phyloP scores from a whole-genome alignment of 805 yeast genomes.

The Saturnispora besseyi region DNA sequence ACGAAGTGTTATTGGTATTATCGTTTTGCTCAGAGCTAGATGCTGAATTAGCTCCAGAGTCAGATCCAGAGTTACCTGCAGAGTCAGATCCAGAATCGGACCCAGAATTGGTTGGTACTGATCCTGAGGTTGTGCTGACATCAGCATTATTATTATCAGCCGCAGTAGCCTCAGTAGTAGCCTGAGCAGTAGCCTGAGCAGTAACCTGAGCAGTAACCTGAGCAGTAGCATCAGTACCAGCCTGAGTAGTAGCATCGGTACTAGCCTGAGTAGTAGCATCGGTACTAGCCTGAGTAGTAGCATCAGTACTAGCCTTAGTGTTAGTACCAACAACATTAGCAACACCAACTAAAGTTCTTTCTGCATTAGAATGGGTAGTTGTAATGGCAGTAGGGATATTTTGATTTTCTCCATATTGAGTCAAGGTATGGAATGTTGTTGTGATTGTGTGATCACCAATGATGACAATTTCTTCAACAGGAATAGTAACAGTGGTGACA shows the following conservation, averaged over 20 bases:
- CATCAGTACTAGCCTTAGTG: constrained; percentile 6
- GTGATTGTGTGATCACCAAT: constrained; percentile 14
- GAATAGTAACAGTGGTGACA: constrained; percentile 5
- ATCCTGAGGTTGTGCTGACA: neutral
- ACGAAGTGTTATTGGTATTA: neutral
- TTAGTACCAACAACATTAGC: constrained; percentile 2
- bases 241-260: no score
- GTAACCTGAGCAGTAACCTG: no score
- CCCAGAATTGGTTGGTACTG: neutral
- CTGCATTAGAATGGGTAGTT: constrained; percentile 37
- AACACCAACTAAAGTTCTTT: constrained; percentile 20
- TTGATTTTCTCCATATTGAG: neutral
- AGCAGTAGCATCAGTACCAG: no score
- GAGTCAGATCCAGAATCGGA: neutral
- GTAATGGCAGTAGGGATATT: constrained; percentile 18
- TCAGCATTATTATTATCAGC: no score
- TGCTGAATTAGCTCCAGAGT: neutral
- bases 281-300: constrained; percentile 8
- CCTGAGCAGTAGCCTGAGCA: no score
- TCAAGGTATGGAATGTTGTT: constrained; percentile 1
- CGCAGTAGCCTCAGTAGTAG: neutral
- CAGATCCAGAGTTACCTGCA: neutral
- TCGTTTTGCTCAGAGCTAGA: neutral
- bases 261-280: constrained; percentile 6
- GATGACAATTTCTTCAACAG: constrained; percentile 27